Evolutionary conservation across 192 early-diverging fungal species (phyloP).

Genomic region (Funneliformis geosporum): DNA sequence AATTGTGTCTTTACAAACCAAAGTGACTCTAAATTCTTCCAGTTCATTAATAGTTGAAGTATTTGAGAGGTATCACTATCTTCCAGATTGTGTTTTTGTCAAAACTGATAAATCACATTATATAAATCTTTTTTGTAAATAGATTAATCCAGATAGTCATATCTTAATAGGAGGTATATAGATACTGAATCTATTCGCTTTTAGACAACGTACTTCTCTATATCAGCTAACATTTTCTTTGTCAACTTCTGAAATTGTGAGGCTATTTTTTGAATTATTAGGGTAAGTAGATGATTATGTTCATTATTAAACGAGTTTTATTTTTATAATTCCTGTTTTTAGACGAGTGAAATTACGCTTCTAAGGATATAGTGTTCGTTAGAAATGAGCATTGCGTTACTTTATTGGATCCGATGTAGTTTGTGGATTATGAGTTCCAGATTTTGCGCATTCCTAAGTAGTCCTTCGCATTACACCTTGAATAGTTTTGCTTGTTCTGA

Average conservation of each 20-base stretch:
- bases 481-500: background rate
- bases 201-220: too few relatives aligned
- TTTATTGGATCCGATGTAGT: background rate
- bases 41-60: too few relatives aligned
- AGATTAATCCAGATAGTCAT: too few relatives aligned
- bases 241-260: background rate
- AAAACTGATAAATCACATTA: too few relatives aligned
- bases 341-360: background rate
- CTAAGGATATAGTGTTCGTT: background rate
- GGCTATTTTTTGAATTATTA: background rate
- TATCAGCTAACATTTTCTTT: too few relatives aligned
- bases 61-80: too few relatives aligned
- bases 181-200: too few relatives aligned
- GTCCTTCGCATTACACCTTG: background rate
- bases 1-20: too few relatives aligned
- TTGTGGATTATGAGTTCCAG: background rate
- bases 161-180: too few relatives aligned
- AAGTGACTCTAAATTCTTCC: too few relatives aligned
- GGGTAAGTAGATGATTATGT: background rate
- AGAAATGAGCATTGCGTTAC: background rate
- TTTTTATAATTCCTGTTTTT: background rate
- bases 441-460: background rate
- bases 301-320: background rate
- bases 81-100: too few relatives aligned
- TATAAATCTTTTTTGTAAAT: too few relatives aligned